A percentile compares a stretch with the other conserved stretches of the same genome.
Evolutionary conservation across 208 protist genomes (phyloP).

Genomic region (Acanthamoeba castellanii): DNA sequence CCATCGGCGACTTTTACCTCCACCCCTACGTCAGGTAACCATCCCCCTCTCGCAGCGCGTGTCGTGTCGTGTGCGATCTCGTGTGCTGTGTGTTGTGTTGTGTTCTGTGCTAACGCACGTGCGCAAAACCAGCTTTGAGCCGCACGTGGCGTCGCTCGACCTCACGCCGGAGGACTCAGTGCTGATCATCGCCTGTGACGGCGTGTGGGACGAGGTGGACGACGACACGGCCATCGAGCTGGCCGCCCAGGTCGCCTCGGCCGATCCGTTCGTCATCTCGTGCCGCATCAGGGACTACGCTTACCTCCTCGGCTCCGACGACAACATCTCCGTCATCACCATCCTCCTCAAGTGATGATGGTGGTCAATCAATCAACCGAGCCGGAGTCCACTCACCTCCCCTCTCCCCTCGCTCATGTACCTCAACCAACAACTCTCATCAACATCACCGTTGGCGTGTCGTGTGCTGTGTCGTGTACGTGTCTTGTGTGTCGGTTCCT

Average conservation of each 20-base stretch:
- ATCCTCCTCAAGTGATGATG: slow-evolving; percentile 72
- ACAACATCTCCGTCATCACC: slow-evolving; percentile 84
- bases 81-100: not conserved
- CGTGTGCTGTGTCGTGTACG: too few relatives aligned
- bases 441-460: too few relatives aligned
- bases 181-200: slow-evolving; percentile 87
- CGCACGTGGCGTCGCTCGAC: slow-evolving; percentile 63
- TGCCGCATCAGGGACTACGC: slow-evolving; percentile 78
- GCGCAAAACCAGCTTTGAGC: slow-evolving; percentile 71
- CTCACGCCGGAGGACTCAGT: slow-evolving; percentile 79
- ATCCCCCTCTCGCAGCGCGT: not conserved
- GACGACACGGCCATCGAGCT: slow-evolving; percentile 81
- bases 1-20: slow-evolving; percentile 85
- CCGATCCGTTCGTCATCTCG: not conserved
- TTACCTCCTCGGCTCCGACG: slow-evolving; percentile 81
- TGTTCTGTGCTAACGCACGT: too few relatives aligned
- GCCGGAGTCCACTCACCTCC: too few relatives aligned
- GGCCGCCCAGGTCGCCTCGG: not conserved
- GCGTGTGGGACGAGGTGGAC: slow-evolving; percentile 86
- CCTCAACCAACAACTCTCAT: too few relatives aligned
- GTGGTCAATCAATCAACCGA: not conserved
- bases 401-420: too few relatives aligned
- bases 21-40: slow-evolving; percentile 79
- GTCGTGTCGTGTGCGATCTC: not conserved
- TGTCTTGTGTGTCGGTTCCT: too few relatives aligned